Evolutionary conservation across 257 asterid species (phyloP), one percentile per base, ranked within the genome.

Genomic region (Solanum medicagineum): DNA sequence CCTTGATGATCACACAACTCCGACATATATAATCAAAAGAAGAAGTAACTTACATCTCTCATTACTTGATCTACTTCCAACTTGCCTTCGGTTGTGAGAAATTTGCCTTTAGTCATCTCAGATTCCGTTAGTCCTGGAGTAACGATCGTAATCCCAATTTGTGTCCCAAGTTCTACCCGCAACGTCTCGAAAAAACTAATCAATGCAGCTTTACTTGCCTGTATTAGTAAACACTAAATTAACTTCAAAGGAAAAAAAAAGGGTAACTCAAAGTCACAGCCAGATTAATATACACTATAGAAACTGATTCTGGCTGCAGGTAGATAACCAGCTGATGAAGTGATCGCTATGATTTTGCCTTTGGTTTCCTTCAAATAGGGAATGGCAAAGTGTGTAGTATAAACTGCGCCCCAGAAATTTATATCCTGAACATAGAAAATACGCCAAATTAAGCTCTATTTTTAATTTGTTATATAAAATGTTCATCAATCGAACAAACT

Each of bases 191-290:
- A 94, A 71, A 94, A 95, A 51, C 91, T 94, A 1, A 90, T 59
- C 1, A 94, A 56, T 10, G 97, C 97, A n/a, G 97, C 95, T 89
- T 95, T 94, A 87, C 93, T 93, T 3, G 98, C 98, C 98, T 93
- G 86, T 24, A 14, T 26, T 15, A 10, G 10, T 40, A 80, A 44
- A 44, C 49, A 74, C 16, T 66, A 57, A 47, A 7, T 5, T 84
- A 47, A 11, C 60, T 29, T 62, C 47, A 26, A 56, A 14, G 1
- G 4, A 1, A 73, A 15, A 6, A 71, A 16, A 11, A 55, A 2
- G 7, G 4, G 42, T 26, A 17, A 75, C 22, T 32, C 32, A 24
- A 83, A 63, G 15, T 49, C 53, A 4, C 47, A 2, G 11, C 20
- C 29, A 5, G 0, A 47, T 10, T n/a, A 85, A 90, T 29, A 16